Evolutionary conservation across 305 asterid species (phyloP), one percentile per base, ranked within the genome.

Genomic region (Fraxinus floribunda): DNA sequence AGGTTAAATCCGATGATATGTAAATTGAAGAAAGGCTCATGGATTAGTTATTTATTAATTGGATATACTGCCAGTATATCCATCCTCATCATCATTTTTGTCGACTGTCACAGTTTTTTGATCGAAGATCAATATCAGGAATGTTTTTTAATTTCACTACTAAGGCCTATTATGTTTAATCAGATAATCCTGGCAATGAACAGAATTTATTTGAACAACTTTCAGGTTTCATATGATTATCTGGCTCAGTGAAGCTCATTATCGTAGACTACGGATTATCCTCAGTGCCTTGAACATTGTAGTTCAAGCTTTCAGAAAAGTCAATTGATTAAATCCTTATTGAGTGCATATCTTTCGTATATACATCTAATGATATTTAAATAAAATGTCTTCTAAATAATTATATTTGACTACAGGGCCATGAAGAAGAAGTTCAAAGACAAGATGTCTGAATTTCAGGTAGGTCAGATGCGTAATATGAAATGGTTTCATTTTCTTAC

Each of bases 341-440:
- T 18, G 66, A 55, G 26, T 5, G 66, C 66, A 55, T 55, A 18
- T 55, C 66, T 55, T 55, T 55, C 2, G 66, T 18, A 55, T n/a
- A n/a, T n/a, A 55, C 26, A 18, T 60, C 13, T 7, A 60, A 22
- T 60, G 70, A 60, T 20, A 20, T 18, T 60, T 60, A 20, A 60
- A 60, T 60, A 60, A 60, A 60, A 20, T 60, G 70, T 60, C 34
- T 68, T 68, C 38, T 26, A 73, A 74, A 75, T 76, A 76, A 55
- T 60, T 87, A 39, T 86, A 55, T 83, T 85, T 80, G 83, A 78
- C 88, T 89, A 85, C 95, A 97, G 98, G 86, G 90, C 97, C 75
- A 85, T 95, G 90, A 97, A 93, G 90, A 97, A 96, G 93, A 96
- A 92, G 88, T 92, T 97, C 85, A 97, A 97, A 87, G 98, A 97